Conservation (phyloP, 768 basidiomycete genomes). For the Stropharia rugosoannulata region DNA sequence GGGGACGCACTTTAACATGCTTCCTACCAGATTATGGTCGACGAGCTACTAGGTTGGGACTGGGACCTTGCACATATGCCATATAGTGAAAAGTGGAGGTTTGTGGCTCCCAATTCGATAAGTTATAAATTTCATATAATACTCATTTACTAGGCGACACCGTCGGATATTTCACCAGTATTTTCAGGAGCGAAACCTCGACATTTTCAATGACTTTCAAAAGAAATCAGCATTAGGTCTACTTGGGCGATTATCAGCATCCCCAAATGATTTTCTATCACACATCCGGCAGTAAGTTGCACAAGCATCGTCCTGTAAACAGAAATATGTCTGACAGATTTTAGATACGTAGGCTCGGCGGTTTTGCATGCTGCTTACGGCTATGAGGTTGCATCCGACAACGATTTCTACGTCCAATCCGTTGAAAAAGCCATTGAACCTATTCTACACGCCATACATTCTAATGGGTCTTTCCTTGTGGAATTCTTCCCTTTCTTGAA, state of each 20-base stretch:
- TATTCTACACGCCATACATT: slow-evolving; percentile 29
- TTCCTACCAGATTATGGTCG: slow-evolving; percentile 21
- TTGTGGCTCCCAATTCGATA: background rate
- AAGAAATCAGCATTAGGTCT: slow-evolving; percentile 20
- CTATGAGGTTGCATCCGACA: slow-evolving; percentile 30
- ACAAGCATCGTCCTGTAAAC: background rate
- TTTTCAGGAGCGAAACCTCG: slow-evolving; percentile 30
- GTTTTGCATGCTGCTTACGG: slow-evolving; percentile 41
- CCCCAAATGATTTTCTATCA: slow-evolving; percentile 26
- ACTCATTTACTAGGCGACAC: slow-evolving; percentile 21
- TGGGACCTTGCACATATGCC: slow-evolving; percentile 34
- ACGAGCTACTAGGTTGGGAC: slow-evolving; percentile 26
- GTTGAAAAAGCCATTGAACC: slow-evolving; percentile 30
- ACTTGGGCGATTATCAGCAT: slow-evolving; percentile 21
- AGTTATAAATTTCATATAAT: background rate
- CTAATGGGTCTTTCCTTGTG: slow-evolving; percentile 36
- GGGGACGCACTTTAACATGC: background rate
- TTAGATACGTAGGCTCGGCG: slow-evolving; percentile 30
- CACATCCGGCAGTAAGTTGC: slow-evolving; percentile 29
- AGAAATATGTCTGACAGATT: background rate
- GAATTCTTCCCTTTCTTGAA: slow-evolving; percentile 33
- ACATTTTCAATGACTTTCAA: slow-evolving; percentile 23
- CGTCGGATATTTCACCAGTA: slow-evolving; percentile 35
- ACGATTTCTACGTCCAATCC: slow-evolving; percentile 37
- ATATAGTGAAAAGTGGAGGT: slow-evolving; percentile 28